Conservation (phyloP, 331 rosid species). For the Telfairia occidentalis region DNA sequence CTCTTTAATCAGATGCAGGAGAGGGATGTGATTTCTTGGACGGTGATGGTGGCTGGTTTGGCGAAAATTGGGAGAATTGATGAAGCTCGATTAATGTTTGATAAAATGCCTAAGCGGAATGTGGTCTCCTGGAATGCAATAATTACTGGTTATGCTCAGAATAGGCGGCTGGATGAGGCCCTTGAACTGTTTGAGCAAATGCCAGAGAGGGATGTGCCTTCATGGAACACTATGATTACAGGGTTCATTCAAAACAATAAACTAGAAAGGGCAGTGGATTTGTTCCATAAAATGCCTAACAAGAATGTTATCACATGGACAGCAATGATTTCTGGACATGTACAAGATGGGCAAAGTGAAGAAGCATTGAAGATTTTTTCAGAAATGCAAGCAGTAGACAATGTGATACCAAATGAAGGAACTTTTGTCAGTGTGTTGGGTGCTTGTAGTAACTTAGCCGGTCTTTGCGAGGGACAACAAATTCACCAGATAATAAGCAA, state of each 20-base stretch:
- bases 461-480: slow-evolving; percentile 36
- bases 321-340: slow-evolving; percentile 30
- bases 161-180: slow-evolving; percentile 28
- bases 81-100: slow-evolving; percentile 32
- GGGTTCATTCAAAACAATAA: slow-evolving; percentile 33
- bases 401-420: slow-evolving; percentile 31
- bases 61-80: slow-evolving; percentile 32
- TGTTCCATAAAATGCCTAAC: slow-evolving; percentile 28
- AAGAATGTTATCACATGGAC: slow-evolving; percentile 43
- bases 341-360: slow-evolving; percentile 35
- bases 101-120: slow-evolving; percentile 30
- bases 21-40: slow-evolving; percentile 44
- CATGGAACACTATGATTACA: slow-evolving; percentile 41
- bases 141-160: slow-evolving; percentile 31
- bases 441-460: slow-evolving; percentile 40
- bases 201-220: slow-evolving; percentile 37
- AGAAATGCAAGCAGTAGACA: slow-evolving; percentile 21
- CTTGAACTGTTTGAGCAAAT: slow-evolving; percentile 32
- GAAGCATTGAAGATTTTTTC: slow-evolving; percentile 33
- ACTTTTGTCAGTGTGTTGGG: slow-evolving; percentile 41
- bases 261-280: slow-evolving; percentile 19
- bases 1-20: slow-evolving; percentile 30
- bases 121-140: slow-evolving; percentile 44
- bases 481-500: slow-evolving; percentile 41
- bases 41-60: slow-evolving; percentile 29